phyloP scores from a whole-genome alignment of 2,329 filamentous ascomycete genomes.

The Arthrobotrys megalospora region DNA sequence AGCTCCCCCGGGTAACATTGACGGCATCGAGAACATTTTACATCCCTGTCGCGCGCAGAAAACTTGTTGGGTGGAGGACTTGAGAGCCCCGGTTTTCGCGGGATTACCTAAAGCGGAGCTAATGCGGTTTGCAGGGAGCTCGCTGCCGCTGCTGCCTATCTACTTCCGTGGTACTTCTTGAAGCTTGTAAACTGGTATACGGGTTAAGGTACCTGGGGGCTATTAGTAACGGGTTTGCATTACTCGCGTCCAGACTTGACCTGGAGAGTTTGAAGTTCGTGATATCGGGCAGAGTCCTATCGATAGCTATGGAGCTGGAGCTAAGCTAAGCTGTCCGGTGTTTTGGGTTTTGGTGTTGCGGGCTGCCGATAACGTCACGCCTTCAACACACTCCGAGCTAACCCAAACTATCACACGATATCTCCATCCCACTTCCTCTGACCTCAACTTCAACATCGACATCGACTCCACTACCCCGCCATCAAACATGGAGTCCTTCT shows the following conservation, averaged over 20 bases:
- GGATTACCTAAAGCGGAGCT: constrained; percentile 27
- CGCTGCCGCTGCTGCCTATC: neutral
- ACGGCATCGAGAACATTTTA: neutral
- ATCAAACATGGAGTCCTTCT: constrained; percentile 92
- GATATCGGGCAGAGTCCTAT: neutral
- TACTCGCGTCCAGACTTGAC: too few relatives aligned
- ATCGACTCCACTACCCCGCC: neutral
- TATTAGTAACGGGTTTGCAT: too few relatives aligned
- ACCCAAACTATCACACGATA: neutral
- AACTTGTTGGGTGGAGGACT: neutral
- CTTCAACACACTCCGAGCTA: neutral
- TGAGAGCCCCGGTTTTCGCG: neutral
- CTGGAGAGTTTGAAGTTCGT: too few relatives aligned
- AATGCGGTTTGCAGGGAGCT: constrained; percentile 20
- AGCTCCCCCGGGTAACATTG: constrained; percentile 7
- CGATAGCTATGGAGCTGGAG: too few relatives aligned
- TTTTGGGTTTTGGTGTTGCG: too few relatives aligned
- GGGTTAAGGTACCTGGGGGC: too few relatives aligned
- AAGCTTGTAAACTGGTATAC: too few relatives aligned
- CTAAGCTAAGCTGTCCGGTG: too few relatives aligned
- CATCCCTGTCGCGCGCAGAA: neutral
- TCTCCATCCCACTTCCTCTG: constrained; percentile 29
- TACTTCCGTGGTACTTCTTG: neutral
- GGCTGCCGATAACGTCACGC: constrained; percentile 7
- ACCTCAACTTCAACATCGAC: constrained; percentile 7